phyloP scores from a whole-genome alignment of 805 yeast genomes.

The Kodamaea neixiangensis region DNA sequence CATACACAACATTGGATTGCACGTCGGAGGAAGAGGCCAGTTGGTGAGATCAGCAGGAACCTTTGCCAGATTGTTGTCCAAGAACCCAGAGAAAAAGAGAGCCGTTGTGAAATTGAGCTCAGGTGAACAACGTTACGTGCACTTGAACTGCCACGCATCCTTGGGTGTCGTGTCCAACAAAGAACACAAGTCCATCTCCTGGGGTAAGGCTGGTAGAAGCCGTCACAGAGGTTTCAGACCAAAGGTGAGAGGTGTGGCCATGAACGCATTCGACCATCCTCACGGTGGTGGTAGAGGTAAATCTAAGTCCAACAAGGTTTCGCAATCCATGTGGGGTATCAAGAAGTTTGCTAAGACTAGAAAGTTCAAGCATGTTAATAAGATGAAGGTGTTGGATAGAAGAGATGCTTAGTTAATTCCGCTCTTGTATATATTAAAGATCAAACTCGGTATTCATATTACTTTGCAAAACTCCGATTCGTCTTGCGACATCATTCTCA shows the following conservation, averaged over 20 bases:
- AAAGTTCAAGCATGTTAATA: constrained; percentile 82
- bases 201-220: constrained; percentile 96
- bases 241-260: constrained; percentile 95
- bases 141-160: constrained; percentile 87
- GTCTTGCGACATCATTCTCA: neutral
- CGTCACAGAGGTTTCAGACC: constrained; percentile 95
- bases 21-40: constrained; percentile 73
- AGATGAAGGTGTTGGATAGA: constrained; percentile 86
- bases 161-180: constrained; percentile 90
- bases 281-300: constrained; percentile 99
- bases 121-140: constrained; percentile 92
- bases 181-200: constrained; percentile 83
- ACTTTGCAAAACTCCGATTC: constrained; percentile 9
- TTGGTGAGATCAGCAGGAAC: constrained; percentile 94
- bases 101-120: constrained; percentile 83
- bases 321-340: constrained; percentile 96
- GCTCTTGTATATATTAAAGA: constrained; percentile 10
- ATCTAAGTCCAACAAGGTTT: constrained; percentile 90
- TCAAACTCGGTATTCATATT: constrained; percentile 10
- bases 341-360: constrained; percentile 95
- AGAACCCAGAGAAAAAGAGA: constrained; percentile 64
- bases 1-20: constrained; percentile 82
- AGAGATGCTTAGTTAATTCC: constrained; percentile 44
- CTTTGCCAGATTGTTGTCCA: constrained; percentile 83
- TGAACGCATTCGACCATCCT: constrained; percentile 97